These are phyloP conservation scores for Sporobolomyces roseus DNA, from an alignment of 768 basidiomycete genomes.

Conservation along the genomic window DNA sequence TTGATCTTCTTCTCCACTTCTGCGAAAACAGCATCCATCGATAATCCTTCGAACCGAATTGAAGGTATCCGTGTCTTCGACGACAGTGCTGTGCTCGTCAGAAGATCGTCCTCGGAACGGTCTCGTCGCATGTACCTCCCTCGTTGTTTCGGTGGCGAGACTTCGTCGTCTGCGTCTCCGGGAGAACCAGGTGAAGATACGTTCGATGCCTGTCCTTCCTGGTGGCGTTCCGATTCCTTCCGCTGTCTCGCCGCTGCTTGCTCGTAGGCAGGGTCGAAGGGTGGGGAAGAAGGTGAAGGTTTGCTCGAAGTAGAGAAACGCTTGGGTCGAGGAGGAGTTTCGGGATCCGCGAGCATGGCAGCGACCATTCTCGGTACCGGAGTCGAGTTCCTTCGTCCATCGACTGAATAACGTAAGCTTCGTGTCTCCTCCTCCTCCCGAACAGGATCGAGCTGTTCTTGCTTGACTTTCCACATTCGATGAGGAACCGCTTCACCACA, in stretches of 20 bases:
- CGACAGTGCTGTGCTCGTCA: neutral
- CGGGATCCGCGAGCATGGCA: constrained; percentile 22
- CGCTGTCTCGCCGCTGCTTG: constrained; percentile 8
- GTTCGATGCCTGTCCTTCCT: neutral
- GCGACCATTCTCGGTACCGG: constrained; percentile 21
- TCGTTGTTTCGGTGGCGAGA: constrained; percentile 19
- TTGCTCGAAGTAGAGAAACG: constrained; percentile 28
- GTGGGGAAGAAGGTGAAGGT: constrained; percentile 23
- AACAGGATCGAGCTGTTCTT: constrained; percentile 8
- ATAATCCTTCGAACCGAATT: constrained; percentile 41
- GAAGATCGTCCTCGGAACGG: constrained; percentile 1
- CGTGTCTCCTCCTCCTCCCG: constrained; percentile 19
- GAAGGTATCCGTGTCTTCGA: constrained; percentile 33
- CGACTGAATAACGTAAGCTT: constrained; percentile 6
- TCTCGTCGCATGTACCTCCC: neutral
- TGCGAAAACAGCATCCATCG: constrained; percentile 42
- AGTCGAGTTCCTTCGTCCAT: constrained; percentile 33
- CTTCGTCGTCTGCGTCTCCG: constrained; percentile 39
- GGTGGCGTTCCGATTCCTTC: neutral
- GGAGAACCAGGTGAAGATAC: neutral
- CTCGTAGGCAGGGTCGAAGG: constrained; percentile 28
- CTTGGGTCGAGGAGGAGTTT: constrained; percentile 37
- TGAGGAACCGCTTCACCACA: constrained; percentile 13
- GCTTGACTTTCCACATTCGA: constrained; percentile 34
- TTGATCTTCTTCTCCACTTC: constrained; percentile 41